phyloP scores from a whole-genome alignment of 106 monocot genomes.

The Acorus gramineus region DNA sequence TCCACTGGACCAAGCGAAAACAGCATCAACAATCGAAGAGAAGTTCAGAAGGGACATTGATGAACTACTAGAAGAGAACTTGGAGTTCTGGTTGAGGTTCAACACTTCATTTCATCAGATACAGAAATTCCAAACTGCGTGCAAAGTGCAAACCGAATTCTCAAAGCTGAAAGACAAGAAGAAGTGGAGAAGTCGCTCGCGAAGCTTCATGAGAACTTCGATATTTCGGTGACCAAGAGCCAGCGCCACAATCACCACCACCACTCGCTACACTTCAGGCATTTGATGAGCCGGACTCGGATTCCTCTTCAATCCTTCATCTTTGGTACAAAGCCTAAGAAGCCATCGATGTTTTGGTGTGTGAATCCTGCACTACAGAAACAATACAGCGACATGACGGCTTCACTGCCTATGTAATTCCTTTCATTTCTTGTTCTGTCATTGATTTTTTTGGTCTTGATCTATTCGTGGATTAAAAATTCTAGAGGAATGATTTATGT shows the following conservation, averaged over 20 bases:
- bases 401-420: conserved; percentile 9
- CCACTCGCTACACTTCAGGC: conserved; percentile 19
- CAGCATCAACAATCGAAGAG: conserved; percentile 34
- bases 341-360: conserved; percentile 57
- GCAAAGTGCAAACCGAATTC: conserved; percentile 37
- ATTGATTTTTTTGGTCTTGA: too few relatives aligned
- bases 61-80: conserved; percentile 66
- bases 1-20: too few relatives aligned
- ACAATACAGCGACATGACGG: conserved; percentile 43
- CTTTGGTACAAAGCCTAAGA: conserved; percentile 61
- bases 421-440: too few relatives aligned
- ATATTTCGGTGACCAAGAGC: conserved; percentile 19
- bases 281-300: conserved; percentile 24
- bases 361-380: conserved; percentile 68
- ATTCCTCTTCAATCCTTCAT: conserved; percentile 61
- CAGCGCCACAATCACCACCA: conserved; percentile 14
- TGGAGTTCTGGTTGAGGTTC: conserved; percentile 89
- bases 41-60: conserved; percentile 82
- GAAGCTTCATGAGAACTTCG: conserved; percentile 26
- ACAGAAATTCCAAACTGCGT: conserved; percentile 39
- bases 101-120: conserved; percentile 80
- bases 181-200: conserved; percentile 43
- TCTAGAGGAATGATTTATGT: too few relatives aligned
- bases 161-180: conserved; percentile 19
- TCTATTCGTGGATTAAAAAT: too few relatives aligned